phyloP scores from a whole-genome alignment of 2,329 filamentous ascomycete genomes.

The Fusarium xylarioides region DNA sequence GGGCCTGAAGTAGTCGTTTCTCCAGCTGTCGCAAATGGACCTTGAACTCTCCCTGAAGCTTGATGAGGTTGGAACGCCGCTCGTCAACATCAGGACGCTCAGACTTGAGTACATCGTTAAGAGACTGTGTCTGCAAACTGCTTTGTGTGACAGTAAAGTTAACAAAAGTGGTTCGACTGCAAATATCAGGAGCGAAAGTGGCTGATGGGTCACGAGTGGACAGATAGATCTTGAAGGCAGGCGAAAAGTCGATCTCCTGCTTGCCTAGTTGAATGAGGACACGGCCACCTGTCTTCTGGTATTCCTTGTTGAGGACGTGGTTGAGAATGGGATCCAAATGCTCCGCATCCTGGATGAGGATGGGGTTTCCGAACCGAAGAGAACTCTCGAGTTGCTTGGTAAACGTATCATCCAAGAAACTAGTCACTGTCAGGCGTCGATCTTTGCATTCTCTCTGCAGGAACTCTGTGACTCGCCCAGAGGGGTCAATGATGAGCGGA shows the following conservation, averaged over 20 bases:
- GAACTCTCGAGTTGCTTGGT: slow-evolving; percentile 98
- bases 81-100: slow-evolving; percentile 98
- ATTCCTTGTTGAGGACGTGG: slow-evolving; percentile 98
- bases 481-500: slow-evolving; percentile 97
- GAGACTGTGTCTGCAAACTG: slow-evolving; percentile 96
- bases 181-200: slow-evolving; percentile 94
- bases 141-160: slow-evolving; percentile 99
- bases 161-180: slow-evolving; percentile 98
- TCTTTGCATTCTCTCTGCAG: slow-evolving; percentile 94
- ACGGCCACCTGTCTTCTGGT: slow-evolving; percentile 97
- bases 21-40: slow-evolving; percentile 96
- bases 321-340: slow-evolving; percentile 97
- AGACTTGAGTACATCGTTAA: slow-evolving; percentile 97
- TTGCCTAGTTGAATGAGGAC: slow-evolving; percentile 98
- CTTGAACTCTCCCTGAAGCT: slow-evolving; percentile 98
- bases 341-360: slow-evolving; percentile 97
- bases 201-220: slow-evolving; percentile 97
- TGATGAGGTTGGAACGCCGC: slow-evolving; percentile 95
- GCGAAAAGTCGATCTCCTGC: slow-evolving; percentile 99
- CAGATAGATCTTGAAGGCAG: slow-evolving; percentile 92
- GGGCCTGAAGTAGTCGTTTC: slow-evolving; percentile 89
- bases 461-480: slow-evolving; percentile 93
- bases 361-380: slow-evolving; percentile 96
- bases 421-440: slow-evolving; percentile 92
- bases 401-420: slow-evolving; percentile 97